Conservation (phyloP, 2,329 filamentous ascomycete species). For the Verticillium tricorpus region DNA sequence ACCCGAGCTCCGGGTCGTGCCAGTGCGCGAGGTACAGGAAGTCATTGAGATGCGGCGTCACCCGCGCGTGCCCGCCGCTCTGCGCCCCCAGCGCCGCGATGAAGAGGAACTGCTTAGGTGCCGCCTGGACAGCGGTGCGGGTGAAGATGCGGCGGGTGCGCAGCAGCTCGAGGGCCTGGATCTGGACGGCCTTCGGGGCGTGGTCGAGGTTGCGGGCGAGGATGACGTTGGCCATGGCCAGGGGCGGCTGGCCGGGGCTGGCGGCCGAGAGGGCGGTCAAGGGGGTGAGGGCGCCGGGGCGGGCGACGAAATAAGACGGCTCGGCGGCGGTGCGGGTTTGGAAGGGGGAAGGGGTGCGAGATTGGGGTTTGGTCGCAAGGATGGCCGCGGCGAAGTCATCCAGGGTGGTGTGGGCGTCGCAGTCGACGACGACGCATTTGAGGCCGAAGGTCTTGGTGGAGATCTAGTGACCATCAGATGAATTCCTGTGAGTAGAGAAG, state of each 20-base stretch:
- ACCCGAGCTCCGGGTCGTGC: slow-evolving; percentile 68
- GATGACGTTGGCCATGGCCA: slow-evolving; percentile 70
- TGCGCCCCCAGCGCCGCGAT: slow-evolving; percentile 61
- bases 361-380: slow-evolving; percentile 33
- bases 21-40: slow-evolving; percentile 85
- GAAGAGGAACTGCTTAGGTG: slow-evolving; percentile 76
- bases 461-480: slow-evolving; percentile 42
- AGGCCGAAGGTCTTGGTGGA: slow-evolving; percentile 69
- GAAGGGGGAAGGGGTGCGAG: slow-evolving; percentile 19
- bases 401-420: slow-evolving; percentile 66
- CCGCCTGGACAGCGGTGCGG: slow-evolving; percentile 65
- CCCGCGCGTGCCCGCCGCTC: slow-evolving; percentile 40
- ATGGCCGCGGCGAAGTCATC: slow-evolving; percentile 77
- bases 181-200: slow-evolving; percentile 72
- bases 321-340: slow-evolving; percentile 10
- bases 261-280: slow-evolving; percentile 19
- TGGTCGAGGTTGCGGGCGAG: slow-evolving; percentile 76
- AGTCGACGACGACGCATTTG: slow-evolving; percentile 65
- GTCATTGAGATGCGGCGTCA: slow-evolving; percentile 66
- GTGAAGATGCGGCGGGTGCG: slow-evolving; percentile 75
- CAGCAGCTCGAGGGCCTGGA: slow-evolving; percentile 75
- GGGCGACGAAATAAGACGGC: slow-evolving; percentile 16
- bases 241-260: slow-evolving; percentile 8
- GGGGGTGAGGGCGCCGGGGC: slow-evolving; percentile 12
- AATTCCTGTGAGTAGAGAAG: background rate